Evolutionary conservation across 2,329 filamentous ascomycete genomes (phyloP).

Genomic region (Aureobasidium namibiae): DNA sequence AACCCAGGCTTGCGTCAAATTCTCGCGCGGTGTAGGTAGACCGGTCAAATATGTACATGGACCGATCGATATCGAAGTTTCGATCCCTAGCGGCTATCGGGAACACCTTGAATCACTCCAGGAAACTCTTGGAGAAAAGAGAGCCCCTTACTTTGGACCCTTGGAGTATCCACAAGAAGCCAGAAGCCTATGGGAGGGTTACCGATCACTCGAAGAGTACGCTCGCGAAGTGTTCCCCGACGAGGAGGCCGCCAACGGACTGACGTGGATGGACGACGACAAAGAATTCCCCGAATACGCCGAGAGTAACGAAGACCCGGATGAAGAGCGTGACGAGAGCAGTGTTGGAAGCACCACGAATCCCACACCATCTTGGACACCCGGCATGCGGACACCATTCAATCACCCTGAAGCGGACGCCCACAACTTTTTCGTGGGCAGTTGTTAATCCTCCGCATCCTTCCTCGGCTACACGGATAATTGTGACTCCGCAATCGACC

Average conservation of each 20-base stretch:
- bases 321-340: constrained; percentile 13
- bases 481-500: not conserved
- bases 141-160: constrained; percentile 55
- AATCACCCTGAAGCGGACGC: constrained; percentile 14
- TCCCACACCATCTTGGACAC: constrained; percentile 13
- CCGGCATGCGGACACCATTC: constrained; percentile 15
- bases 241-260: constrained; percentile 87
- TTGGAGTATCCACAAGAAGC: constrained; percentile 62
- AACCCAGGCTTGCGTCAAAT: constrained; percentile 69
- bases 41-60: constrained; percentile 70
- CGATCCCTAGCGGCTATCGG: constrained; percentile 79
- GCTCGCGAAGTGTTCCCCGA: constrained; percentile 87
- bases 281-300: constrained; percentile 13
- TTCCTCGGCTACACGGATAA: not conserved
- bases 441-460: constrained; percentile 8
- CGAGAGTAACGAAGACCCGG: constrained; percentile 17
- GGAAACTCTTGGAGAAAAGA: constrained; percentile 49
- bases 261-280: constrained; percentile 78
- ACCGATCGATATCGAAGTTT: constrained; percentile 75
- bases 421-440: constrained; percentile 16
- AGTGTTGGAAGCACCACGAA: constrained; percentile 7
- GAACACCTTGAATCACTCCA: constrained; percentile 68
- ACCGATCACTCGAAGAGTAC: constrained; percentile 86
- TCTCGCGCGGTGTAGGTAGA: constrained; percentile 68
- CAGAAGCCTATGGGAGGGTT: constrained; percentile 81